Percentiles rank a stretch among this genome's conserved stretches.
phyloP scores from a whole-genome alignment of 1,139 yeast genomes.

The Hyphopichia buzzinii region DNA sequence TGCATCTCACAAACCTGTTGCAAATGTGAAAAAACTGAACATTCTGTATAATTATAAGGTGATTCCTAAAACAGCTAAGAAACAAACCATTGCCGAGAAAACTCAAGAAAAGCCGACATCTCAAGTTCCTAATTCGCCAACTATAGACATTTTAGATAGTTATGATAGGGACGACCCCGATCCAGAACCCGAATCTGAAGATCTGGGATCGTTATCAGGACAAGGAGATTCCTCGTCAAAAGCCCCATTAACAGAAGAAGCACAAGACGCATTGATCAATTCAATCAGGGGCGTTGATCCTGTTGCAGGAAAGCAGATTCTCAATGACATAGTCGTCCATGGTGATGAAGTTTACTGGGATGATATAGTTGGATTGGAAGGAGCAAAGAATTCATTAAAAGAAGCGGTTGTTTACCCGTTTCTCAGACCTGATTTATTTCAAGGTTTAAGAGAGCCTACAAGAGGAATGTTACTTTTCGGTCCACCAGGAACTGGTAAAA shows the following conservation, averaged over 20 bases:
- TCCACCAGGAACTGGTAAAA: constrained; percentile 98
- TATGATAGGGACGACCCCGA: constrained; percentile 18
- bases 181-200: constrained; percentile 12
- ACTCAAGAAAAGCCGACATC: constrained; percentile 8
- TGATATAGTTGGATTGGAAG: constrained; percentile 91
- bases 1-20: no score
- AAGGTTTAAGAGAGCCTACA: constrained; percentile 92
- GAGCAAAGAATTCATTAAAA: constrained; percentile 84
- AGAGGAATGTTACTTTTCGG: constrained; percentile 95
- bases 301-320: constrained; percentile 57
- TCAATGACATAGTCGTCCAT: constrained; percentile 86
- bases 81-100: constrained; percentile 1
- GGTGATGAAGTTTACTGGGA: constrained; percentile 98
- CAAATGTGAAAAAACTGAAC: constrained; percentile 14
- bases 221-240: constrained; percentile 5
- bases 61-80: constrained; percentile 8
- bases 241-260: constrained; percentile 50
- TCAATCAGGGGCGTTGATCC: constrained; percentile 43
- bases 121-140: constrained; percentile 16
- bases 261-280: constrained; percentile 53
- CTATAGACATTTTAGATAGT: constrained; percentile 27
- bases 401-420: constrained; percentile 98
- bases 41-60: constrained; percentile 28
- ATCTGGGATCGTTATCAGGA: constrained; percentile 7
- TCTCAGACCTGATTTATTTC: constrained; percentile 86